Base-by-base conservation (phyloP, 2,329 filamentous ascomycete species). In the Fusarium oxysporum region DNA sequence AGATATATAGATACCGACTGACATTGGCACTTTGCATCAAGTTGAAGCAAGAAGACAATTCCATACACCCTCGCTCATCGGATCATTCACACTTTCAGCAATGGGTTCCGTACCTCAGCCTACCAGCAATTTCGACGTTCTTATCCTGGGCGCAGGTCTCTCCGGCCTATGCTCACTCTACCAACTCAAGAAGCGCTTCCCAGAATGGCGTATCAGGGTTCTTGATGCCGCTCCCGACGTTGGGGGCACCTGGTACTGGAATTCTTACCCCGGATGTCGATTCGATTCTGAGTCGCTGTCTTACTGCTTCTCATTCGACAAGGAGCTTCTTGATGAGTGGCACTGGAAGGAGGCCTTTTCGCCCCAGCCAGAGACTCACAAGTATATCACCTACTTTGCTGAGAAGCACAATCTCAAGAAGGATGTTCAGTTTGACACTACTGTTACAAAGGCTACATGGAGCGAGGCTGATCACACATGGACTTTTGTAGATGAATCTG, bases 311-410 rank as follows among this genome's bases (percentile, higher is more conserved):
- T 74, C 71, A 0, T 73, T 74, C 10, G 71, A 74, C 14, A 72
- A 74, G 32, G 71, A 72, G 35, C 53, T 74, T 4, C 71, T 74
- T 0, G 68, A 74, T 0, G 64, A 74, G 25, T 74, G 71, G 71
- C 71, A 74, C 16, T 74, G 71, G 71, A 74, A 74, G 2, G 71
- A 74, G 5, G 50, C 71, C 87, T 93, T 81, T 48, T 75, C 80
- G 0, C 71, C 80, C 0, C 80, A 82, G 25, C 66, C 79, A 6
- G 83, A 86, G 54, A 75, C 85, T 2, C 78, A 80, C 25, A 75
- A 65, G 23, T 86, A 86, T 67, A 85, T 86, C 62, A 77, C 81
- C 25, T 81, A 82, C 59, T 81, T 86, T 19, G 83, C 83, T 32
- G 77, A 82, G 33, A 81, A 82, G 28, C 78, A 83, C 32, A 75